These are phyloP conservation scores for Camellia granthamiana DNA, from an alignment of 148 eudicot species.

Conservation along the genomic window DNA sequence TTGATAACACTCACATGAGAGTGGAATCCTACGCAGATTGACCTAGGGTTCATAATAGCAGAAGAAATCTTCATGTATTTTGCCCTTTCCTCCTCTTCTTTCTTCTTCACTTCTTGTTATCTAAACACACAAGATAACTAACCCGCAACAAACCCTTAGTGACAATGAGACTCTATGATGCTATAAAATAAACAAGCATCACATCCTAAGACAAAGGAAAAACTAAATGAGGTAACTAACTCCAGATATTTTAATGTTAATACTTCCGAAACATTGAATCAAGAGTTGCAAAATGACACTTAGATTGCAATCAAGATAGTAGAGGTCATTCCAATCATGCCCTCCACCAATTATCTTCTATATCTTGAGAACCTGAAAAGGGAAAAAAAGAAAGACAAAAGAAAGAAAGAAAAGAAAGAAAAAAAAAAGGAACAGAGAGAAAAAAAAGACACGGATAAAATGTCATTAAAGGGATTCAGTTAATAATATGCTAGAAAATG, in stretches of 20 bases:
- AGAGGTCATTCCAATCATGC: slow-evolving; percentile 24
- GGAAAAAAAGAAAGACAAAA: too few species aligned
- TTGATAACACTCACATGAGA: neutral
- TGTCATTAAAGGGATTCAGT: neutral
- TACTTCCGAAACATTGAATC: neutral
- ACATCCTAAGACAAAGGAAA: neutral
- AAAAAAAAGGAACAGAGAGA: too few species aligned
- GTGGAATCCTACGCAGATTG: neutral
- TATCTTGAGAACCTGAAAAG: slow-evolving; percentile 26
- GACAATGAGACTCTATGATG: neutral
- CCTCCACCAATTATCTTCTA: slow-evolving; percentile 31
- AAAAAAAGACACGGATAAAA: neutral
- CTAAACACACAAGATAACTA: slow-evolving; percentile 5
- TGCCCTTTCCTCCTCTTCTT: neutral
- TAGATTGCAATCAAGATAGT: slow-evolving; percentile 13
- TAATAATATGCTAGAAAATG: neutral
- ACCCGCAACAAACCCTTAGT: neutral
- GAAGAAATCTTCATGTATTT: neutral
- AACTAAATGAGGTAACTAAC: neutral
- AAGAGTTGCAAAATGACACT: slow-evolving; percentile 8
- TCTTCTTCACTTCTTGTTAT: slow-evolving; percentile 1
- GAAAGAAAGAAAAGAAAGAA: too few species aligned
- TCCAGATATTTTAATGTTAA: neutral
- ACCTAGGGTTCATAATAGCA: neutral
- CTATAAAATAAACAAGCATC: neutral